Base-by-base conservation (phyloP, 768 basidiomycete genomes). In the Clathrus columnatus region DNA sequence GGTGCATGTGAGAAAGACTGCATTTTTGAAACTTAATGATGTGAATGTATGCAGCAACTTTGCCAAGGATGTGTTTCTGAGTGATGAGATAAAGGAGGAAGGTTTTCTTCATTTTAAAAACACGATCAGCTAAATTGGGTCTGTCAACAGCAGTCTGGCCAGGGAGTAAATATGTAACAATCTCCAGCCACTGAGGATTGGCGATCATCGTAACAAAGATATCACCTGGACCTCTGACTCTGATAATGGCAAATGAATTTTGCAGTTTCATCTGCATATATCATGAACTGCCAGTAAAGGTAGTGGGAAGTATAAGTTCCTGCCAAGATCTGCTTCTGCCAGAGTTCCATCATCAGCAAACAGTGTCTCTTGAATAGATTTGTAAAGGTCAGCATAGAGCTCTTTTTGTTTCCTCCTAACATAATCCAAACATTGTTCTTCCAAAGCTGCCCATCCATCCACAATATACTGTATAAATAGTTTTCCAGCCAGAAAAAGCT, bases 1-100 rank as follows among this genome's bases (percentile, higher is more conserved):
- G 58, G 60, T 83, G 81, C 60, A 75, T 73, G 57, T 82, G 79
- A 24, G 80, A 79, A 7, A 50, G 28, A 20, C 78, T 76, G 0
- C 74, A 62, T 56, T 82, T 82, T 61, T 82, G 80, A 60, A 80
- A 83, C 58, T 84, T 76, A 51, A 80, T 79, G 11, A 72, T 73
- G 54, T 78, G 77, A 0, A 82, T 72, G 54, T 70, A 64, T 2
- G 73, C 80, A 30, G 70, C 71, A 6, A 65, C 56, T 0, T 55
- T 10, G 0, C 79, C 80, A 67, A 78, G 71, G 42, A 75, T 64
- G 7, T 24, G 16, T 65, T 70, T 24, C 16, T 65, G 63, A 7
- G 32, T 21, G 43, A 82, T 69, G 21, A 68, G 65, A 1, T 71
- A 30, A 0, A 77, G 20, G 1, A 76, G 48, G 0, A 65, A 11